Percentiles rank a stretch among this genome's conserved stretches.
Evolutionary conservation across 495 filamentous ascomycete genomes (phyloP).

Genomic region (Lophiotrema nucula): DNA sequence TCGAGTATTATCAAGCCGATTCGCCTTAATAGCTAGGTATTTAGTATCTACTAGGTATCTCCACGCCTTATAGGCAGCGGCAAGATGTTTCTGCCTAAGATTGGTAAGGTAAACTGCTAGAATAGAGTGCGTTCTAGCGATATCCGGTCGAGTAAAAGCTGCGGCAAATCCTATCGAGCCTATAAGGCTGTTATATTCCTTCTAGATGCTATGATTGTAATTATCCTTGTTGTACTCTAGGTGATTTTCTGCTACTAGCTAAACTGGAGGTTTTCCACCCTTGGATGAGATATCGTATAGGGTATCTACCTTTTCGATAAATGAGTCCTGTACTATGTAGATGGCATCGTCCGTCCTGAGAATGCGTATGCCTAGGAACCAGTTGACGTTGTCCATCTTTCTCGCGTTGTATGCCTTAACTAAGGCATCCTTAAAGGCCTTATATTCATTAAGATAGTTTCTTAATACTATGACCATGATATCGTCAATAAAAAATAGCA

Average conservation of each 20-base stretch:
- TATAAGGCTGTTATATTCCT: not conserved
- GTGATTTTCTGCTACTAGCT: not conserved
- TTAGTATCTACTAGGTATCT: not conserved
- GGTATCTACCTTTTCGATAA: slow-evolving; percentile 9
- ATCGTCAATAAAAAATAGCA: slow-evolving; percentile 23
- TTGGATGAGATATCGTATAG: not conserved
- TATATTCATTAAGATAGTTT: not conserved
- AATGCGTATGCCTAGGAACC: slow-evolving; percentile 3
- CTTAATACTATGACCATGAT: slow-evolving; percentile 15
- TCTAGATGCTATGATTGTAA: not conserved
- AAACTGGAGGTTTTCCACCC: too few species aligned
- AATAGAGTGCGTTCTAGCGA: slow-evolving; percentile 4
- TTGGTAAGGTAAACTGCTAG: slow-evolving; percentile 14
- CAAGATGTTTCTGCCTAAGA: not conserved
- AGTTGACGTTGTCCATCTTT: not conserved
- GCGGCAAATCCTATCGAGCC: slow-evolving; percentile 2
- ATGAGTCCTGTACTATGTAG: slow-evolving; percentile 1
- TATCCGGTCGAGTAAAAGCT: slow-evolving; percentile 7
- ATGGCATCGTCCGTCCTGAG: not conserved
- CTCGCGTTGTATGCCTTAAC: not conserved
- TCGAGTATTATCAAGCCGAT: not conserved
- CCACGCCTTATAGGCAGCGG: not conserved
- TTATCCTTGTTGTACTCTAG: not conserved
- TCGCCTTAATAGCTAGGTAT: not conserved
- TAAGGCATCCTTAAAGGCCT: not conserved